Conservation (phyloP, 768 basidiomycete genomes). For the Lactifluus hygrophoroides region DNA sequence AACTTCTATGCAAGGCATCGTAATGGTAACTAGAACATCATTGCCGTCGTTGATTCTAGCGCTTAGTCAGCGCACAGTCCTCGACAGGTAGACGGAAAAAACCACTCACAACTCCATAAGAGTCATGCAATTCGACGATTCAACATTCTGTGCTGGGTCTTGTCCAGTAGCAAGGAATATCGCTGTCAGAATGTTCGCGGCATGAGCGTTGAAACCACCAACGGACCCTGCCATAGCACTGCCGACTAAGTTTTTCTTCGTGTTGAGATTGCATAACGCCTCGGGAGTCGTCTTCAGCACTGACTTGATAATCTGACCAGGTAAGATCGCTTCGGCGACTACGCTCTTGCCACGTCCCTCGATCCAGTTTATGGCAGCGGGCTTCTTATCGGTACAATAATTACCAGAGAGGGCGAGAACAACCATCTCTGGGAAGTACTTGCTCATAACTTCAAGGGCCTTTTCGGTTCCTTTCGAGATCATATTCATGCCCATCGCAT, state of each 20-base stretch:
- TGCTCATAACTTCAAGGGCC: conserved; percentile 72
- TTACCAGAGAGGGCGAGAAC: conserved; percentile 91
- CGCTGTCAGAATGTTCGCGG: conserved; percentile 94
- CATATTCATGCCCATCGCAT: conserved; percentile 99
- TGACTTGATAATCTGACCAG: conserved; percentile 77
- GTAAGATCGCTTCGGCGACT: conserved; percentile 90
- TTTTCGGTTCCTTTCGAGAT: conserved; percentile 97
- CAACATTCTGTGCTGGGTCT: conserved; percentile 98
- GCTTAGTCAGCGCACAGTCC: conserved; percentile 3
- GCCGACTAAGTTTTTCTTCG: conserved; percentile 95
- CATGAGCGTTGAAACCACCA: conserved; percentile 98
- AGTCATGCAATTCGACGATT: conserved; percentile 97
- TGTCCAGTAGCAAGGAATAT: conserved; percentile 95
- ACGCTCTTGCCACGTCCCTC: conserved; percentile 98
- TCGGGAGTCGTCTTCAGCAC: conserved; percentile 95
- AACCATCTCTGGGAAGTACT: conserved; percentile 83
- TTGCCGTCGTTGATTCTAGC: conserved; percentile 78
- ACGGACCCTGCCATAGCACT: conserved; percentile 98
- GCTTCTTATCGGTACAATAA: conserved; percentile 99
- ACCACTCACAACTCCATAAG: conserved; percentile 91
- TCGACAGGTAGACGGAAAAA: conserved; percentile 8
- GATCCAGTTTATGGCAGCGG: conserved; percentile 99
- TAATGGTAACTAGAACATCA: conserved; percentile 86
- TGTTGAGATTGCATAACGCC: conserved; percentile 81
- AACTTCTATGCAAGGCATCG: conserved; percentile 99